phyloP scores from a whole-genome alignment of 805 yeast genomes.

The Ogataea nitratoaversa region DNA sequence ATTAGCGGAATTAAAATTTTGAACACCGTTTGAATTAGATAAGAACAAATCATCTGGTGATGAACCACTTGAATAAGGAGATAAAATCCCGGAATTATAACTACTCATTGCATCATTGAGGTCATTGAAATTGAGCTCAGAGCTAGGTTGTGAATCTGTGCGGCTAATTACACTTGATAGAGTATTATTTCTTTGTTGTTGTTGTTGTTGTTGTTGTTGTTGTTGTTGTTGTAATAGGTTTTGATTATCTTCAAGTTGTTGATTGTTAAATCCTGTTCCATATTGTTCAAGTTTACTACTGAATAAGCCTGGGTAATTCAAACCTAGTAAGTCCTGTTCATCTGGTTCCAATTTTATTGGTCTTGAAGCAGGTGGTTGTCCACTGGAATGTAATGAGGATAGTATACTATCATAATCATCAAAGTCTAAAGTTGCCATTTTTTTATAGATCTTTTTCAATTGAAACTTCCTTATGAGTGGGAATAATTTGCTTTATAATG shows the following conservation, averaged over 20 bases:
- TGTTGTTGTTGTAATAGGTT: slow-evolving; percentile 1
- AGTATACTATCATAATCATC: slow-evolving; percentile 29
- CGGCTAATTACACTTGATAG: too few species aligned
- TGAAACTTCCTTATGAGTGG: too few species aligned
- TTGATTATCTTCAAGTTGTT: slow-evolving; percentile 6
- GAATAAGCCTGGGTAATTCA: background rate
- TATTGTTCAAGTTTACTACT: slow-evolving; percentile 1
- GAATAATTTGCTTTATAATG: too few species aligned
- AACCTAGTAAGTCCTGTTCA: background rate
- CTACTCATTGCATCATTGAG: slow-evolving; percentile 29
- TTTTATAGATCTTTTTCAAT: too few species aligned
- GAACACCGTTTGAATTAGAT: slow-evolving; percentile 6
- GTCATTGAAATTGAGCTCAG: slow-evolving; percentile 29
- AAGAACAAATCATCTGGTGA: slow-evolving; percentile 34
- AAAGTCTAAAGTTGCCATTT: slow-evolving; percentile 26
- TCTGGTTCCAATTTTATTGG: slow-evolving; percentile 1
- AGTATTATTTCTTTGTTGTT: too few species aligned
- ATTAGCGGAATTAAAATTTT: slow-evolving; percentile 2
- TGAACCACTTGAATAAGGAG: slow-evolving; percentile 35
- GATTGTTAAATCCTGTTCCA: background rate
- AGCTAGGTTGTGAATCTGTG: slow-evolving; percentile 18
- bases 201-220: slow-evolving; percentile 3
- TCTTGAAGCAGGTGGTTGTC: background rate
- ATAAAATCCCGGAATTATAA: slow-evolving; percentile 27
- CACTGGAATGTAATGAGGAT: slow-evolving; percentile 19